A percentile compares a stretch with the other conserved stretches of the same genome.
Evolutionary conservation across 108 stramenopile genomes (phyloP).

Genomic region (Cylindrotheca fusiformis): DNA sequence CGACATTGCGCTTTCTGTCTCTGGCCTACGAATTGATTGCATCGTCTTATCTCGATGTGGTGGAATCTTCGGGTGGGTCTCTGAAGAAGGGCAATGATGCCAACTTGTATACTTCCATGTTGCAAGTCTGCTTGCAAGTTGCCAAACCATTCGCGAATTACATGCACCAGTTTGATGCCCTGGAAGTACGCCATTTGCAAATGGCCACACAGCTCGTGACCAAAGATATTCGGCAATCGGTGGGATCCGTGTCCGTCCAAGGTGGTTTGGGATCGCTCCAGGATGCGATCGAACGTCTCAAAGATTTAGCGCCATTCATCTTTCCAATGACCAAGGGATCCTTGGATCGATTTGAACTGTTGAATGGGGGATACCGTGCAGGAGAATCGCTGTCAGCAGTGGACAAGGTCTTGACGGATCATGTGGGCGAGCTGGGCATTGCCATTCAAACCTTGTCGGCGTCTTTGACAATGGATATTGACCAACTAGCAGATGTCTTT

Average conservation of each 20-base stretch:
- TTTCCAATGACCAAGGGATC: slow-evolving; percentile 71
- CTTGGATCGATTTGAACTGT: slow-evolving; percentile 67
- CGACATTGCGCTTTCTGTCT: slow-evolving; percentile 77
- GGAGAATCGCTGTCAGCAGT: slow-evolving; percentile 44
- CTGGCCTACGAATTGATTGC: slow-evolving; percentile 78
- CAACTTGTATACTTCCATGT: slow-evolving; percentile 40
- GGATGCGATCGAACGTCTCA: slow-evolving; percentile 59
- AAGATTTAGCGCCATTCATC: slow-evolving; percentile 62
- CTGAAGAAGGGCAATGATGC: slow-evolving; percentile 27
- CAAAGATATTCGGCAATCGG: slow-evolving; percentile 62
- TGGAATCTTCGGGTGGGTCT: slow-evolving; percentile 25
- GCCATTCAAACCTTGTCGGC: slow-evolving; percentile 49
- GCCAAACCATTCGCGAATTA: slow-evolving; percentile 74
- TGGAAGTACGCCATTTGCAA: slow-evolving; percentile 57
- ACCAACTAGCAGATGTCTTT: slow-evolving; percentile 41
- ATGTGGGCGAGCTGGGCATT: slow-evolving; percentile 69
- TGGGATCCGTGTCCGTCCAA: slow-evolving; percentile 19
- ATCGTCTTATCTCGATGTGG: slow-evolving; percentile 52
- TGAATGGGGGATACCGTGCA: slow-evolving; percentile 72
- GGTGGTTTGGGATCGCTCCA: slow-evolving; percentile 31
- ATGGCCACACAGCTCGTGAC: slow-evolving; percentile 47
- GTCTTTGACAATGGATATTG: slow-evolving; percentile 47
- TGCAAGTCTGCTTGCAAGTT: slow-evolving; percentile 46
- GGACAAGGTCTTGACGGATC: slow-evolving; percentile 58
- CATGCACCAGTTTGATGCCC: slow-evolving; percentile 49